Percentiles rank a stretch among this genome's conserved stretches.
Conservation (phyloP, 345 rosid genomes). For the Gossypium thurberi region DNA sequence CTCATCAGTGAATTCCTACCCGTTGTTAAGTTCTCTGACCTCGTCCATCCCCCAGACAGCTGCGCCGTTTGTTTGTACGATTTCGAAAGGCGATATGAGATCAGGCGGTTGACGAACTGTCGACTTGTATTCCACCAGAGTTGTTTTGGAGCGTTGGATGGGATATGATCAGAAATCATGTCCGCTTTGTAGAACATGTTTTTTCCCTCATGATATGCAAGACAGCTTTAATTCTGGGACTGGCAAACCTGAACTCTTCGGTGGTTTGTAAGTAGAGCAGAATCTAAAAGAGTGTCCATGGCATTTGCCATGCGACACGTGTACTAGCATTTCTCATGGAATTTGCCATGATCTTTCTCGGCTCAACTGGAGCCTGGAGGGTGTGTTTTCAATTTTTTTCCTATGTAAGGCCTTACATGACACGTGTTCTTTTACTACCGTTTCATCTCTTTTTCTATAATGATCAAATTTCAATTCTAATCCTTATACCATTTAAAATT, state of each 20-base stretch:
- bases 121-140: slow-evolving; percentile 35
- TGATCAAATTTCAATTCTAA: too few relatives aligned
- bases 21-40: slow-evolving; percentile 40
- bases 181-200: slow-evolving; percentile 44
- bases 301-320: too few relatives aligned
- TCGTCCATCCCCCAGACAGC: neutral
- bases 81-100: neutral
- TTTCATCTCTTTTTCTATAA: too few relatives aligned
- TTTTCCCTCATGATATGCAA: slow-evolving; percentile 48
- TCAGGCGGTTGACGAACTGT: slow-evolving; percentile 44
- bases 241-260: slow-evolving; percentile 17
- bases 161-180: slow-evolving; percentile 26
- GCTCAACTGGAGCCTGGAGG: too few relatives aligned
- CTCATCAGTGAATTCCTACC: slow-evolving; percentile 61
- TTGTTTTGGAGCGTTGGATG: slow-evolving; percentile 78
- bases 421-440: too few relatives aligned
- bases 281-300: too few relatives aligned
- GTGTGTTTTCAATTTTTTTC: too few relatives aligned
- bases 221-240: slow-evolving; percentile 23
- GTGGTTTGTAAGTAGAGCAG: slow-evolving; percentile 4
- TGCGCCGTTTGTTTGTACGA: neutral
- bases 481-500: too few relatives aligned
- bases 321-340: too few relatives aligned
- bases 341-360: too few relatives aligned
- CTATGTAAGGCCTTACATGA: too few relatives aligned